Conservation (phyloP, 2,329 filamentous ascomycete species). For the Paecilomyces dactylethromorphus region DNA sequence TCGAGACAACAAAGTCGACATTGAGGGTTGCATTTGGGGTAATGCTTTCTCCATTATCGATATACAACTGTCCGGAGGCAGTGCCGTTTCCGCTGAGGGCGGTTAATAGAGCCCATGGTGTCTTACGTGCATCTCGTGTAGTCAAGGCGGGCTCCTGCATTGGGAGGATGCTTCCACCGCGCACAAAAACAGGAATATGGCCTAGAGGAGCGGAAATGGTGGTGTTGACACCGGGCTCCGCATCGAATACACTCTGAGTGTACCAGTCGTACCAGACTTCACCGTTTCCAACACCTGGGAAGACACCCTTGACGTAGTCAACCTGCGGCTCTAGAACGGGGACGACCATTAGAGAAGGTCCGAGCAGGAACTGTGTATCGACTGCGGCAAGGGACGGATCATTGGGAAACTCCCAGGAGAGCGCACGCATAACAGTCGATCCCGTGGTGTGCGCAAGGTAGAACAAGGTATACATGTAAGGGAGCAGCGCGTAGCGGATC, state of each 20-base stretch:
- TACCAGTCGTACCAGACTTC: constrained; percentile 77
- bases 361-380: constrained; percentile 67
- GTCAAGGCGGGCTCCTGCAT: constrained; percentile 63
- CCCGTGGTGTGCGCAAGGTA: constrained; percentile 59
- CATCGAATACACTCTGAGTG: constrained; percentile 52
- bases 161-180: constrained; percentile 62
- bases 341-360: constrained; percentile 57
- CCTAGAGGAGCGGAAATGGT: constrained; percentile 56
- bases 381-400: constrained; percentile 61
- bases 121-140: constrained; percentile 55
- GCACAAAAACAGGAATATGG: constrained; percentile 66
- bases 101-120: constrained; percentile 61
- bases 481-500: constrained; percentile 64
- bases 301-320: constrained; percentile 59
- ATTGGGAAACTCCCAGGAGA: constrained; percentile 68
- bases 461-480: constrained; percentile 72
- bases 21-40: constrained; percentile 49
- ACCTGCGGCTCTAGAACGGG: constrained; percentile 59
- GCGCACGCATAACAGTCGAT: constrained; percentile 64
- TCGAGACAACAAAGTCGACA: constrained; percentile 44
- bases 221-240: constrained; percentile 48
- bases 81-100: constrained; percentile 50
- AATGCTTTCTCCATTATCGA: constrained; percentile 69
- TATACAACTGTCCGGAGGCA: constrained; percentile 59
- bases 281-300: constrained; percentile 57